Conservation (phyloP, 1,284 basidiomycete genomes). For the Irpex sp. region DNA sequence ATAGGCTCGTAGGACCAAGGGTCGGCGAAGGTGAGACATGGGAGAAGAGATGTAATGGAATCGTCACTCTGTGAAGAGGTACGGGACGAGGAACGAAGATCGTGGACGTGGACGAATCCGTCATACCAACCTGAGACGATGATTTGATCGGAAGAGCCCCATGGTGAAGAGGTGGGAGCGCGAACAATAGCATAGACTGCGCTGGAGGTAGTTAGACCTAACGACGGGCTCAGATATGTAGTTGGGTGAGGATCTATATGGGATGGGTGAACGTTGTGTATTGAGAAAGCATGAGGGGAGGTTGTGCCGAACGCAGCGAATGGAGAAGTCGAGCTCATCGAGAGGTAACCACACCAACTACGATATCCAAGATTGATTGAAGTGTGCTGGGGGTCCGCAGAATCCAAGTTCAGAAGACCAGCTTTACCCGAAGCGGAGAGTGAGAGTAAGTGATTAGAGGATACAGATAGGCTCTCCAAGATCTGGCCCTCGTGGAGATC, state of each 20-base stretch:
- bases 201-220: constrained; percentile 34
- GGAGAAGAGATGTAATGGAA: constrained; percentile 35
- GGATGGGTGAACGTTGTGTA: constrained; percentile 50
- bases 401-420: constrained; percentile 32
- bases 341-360: constrained; percentile 62
- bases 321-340: constrained; percentile 42
- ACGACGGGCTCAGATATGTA: constrained; percentile 39
- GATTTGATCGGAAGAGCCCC: constrained; percentile 67
- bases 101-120: constrained; percentile 64
- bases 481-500: constrained; percentile 40
- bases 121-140: constrained; percentile 81
- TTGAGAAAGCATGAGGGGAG: constrained; percentile 50
- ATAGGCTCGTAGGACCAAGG: constrained; percentile 70
- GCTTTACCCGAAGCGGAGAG: constrained; percentile 54
- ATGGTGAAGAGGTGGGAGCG: constrained; percentile 56
- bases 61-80: constrained; percentile 10
- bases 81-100: constrained; percentile 52
- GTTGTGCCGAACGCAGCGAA: constrained; percentile 68
- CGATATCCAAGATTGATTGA: constrained; percentile 43
- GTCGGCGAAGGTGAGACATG: constrained; percentile 58
- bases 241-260: constrained; percentile 43
- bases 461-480: constrained; percentile 52
- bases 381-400: constrained; percentile 23
- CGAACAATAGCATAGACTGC: constrained; percentile 68
- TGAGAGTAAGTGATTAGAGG: constrained; percentile 44